Evolutionary conservation across 2,329 filamentous ascomycete genomes (phyloP).

Genomic region (Neofusicoccum kwambonambiense): DNA sequence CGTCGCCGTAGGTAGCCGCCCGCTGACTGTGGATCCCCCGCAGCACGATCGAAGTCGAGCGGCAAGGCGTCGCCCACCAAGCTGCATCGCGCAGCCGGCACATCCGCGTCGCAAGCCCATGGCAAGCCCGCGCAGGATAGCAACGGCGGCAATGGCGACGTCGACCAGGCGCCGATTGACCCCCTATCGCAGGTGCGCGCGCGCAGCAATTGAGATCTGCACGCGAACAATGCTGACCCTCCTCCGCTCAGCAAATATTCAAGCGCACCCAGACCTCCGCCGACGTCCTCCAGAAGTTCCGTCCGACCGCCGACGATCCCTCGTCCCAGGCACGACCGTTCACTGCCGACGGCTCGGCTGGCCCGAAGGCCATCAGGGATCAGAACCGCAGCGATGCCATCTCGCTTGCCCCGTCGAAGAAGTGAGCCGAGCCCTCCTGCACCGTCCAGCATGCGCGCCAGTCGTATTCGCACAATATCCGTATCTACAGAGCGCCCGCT

Average conservation of each 20-base stretch:
- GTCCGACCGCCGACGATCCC: constrained; percentile 45
- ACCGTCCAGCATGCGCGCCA: neutral
- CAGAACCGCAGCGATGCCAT: constrained; percentile 1
- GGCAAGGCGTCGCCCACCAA: constrained; percentile 11
- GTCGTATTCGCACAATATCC: neutral
- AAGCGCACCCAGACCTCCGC: constrained; percentile 65
- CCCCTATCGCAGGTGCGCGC: constrained; percentile 64
- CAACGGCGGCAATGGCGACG: neutral
- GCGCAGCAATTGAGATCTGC: constrained; percentile 16
- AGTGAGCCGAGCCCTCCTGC: constrained; percentile 30
- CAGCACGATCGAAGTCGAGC: constrained; percentile 14
- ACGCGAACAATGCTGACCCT: neutral
- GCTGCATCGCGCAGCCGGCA: neutral
- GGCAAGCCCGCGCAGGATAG: neutral
- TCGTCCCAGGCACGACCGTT: constrained; percentile 29
- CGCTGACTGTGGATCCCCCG: neutral
- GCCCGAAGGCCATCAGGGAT: constrained; percentile 26
- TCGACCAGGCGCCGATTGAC: constrained; percentile 54
- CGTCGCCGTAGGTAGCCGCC: neutral
- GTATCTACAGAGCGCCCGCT: neutral
- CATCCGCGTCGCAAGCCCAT: neutral
- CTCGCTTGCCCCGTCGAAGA: constrained; percentile 21
- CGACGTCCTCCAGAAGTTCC: constrained; percentile 57
- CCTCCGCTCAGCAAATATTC: constrained; percentile 51
- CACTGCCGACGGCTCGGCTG: constrained; percentile 53